Conservation (phyloP, 1,284 basidiomycete genomes). For the Pseudozyma hubeiensis region DNA sequence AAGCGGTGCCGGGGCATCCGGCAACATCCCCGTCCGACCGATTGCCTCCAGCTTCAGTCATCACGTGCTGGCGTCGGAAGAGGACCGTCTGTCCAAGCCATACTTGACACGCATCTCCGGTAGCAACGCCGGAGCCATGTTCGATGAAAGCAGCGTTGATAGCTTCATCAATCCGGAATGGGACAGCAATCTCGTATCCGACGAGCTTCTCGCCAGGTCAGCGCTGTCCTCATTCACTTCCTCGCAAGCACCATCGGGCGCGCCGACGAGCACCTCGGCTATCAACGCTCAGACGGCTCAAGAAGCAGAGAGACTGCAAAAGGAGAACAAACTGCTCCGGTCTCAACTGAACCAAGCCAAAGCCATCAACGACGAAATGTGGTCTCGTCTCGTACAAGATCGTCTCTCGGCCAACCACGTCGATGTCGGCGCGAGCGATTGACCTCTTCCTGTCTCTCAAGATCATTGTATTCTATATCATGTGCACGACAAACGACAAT, state of each 20-base stretch:
- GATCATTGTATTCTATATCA: neutral
- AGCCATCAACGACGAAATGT: constrained; percentile 61
- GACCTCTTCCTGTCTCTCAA: neutral
- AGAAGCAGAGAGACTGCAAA: constrained; percentile 18
- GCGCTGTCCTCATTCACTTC: neutral
- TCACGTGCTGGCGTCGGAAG: constrained; percentile 30
- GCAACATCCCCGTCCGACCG: constrained; percentile 35
- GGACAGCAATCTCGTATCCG: constrained; percentile 35
- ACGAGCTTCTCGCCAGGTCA: constrained; percentile 10
- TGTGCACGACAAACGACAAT: neutral
- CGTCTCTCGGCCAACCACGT: constrained; percentile 26
- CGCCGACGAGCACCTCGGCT: neutral
- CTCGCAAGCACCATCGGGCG: neutral
- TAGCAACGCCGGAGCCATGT: constrained; percentile 8
- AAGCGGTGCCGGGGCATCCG: constrained; percentile 9
- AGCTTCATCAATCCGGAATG: constrained; percentile 40
- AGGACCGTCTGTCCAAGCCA: constrained; percentile 31
- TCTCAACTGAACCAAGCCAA: constrained; percentile 57
- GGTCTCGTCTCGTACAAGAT: constrained; percentile 48
- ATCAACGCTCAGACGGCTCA: constrained; percentile 4
- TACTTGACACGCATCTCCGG: constrained; percentile 33
- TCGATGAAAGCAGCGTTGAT: constrained; percentile 14
- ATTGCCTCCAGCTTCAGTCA: constrained; percentile 34
- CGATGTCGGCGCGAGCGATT: constrained; percentile 15
- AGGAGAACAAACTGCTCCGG: constrained; percentile 40